A percentile compares a stretch with the other conserved stretches of the same genome.
Evolutionary conservation across 305 asterid genomes (phyloP).

Genomic region (Ruellia speciosa): DNA sequence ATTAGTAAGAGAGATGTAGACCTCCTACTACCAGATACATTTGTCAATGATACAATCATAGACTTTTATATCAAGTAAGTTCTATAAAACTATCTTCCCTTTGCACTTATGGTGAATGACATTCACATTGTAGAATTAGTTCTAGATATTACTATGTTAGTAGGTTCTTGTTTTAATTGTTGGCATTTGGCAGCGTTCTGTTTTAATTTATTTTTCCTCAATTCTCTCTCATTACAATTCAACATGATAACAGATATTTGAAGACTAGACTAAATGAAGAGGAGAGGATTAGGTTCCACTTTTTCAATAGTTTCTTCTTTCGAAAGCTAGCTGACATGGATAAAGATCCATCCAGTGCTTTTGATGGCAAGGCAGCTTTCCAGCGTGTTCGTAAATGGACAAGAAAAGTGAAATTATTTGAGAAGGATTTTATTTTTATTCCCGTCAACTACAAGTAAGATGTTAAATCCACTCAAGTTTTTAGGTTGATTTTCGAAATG

Average conservation of each 20-base stretch:
- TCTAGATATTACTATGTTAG: not conserved
- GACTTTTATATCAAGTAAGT: conserved; percentile 92
- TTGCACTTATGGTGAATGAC: not conserved
- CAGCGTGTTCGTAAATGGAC: conserved; percentile 98
- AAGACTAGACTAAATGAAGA: conserved; percentile 49
- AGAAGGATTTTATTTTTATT: conserved; percentile 77
- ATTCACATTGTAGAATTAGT: not conserved
- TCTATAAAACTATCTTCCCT: not conserved
- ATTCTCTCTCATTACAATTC: conserved; percentile 24
- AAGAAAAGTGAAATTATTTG: conserved; percentile 80
- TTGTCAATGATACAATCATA: conserved; percentile 87
- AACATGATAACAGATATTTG: conserved; percentile 54
- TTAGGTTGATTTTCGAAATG: conserved; percentile 24
- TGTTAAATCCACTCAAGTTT: conserved; percentile 8
- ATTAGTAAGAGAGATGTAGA: conserved; percentile 81
- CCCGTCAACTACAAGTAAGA: conserved; percentile 93
- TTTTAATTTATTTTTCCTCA: conserved; percentile 5
- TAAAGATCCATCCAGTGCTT: conserved; percentile 81
- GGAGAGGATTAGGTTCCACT: conserved; percentile 62
- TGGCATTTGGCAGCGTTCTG: not conserved
- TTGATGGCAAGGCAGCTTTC: conserved; percentile 88
- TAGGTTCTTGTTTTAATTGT: conserved; percentile 9
- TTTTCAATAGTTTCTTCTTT: conserved; percentile 94
- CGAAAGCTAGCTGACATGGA: conserved; percentile 95
- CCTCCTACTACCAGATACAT: conserved; percentile 80